Conservation (phyloP, 495 filamentous ascomycete genomes). For the Aspergillus campestris region DNA sequence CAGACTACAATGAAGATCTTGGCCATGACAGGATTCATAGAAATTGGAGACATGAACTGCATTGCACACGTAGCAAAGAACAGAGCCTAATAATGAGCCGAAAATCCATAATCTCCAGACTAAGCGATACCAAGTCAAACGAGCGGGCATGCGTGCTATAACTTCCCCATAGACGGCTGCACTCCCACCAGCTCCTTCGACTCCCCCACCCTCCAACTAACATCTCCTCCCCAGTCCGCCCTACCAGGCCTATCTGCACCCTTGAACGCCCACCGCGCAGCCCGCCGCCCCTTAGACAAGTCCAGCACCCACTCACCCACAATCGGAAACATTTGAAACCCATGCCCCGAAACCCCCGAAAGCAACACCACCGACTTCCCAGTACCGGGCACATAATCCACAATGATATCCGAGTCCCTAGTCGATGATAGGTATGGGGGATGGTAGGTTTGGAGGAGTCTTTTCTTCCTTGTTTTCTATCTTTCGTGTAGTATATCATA, state of each 20-base stretch:
- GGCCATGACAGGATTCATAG: too few species aligned
- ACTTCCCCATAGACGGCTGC: conserved; percentile 15
- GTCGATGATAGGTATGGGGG: too few species aligned
- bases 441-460: too few species aligned
- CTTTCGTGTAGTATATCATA: too few species aligned
- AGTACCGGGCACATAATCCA: conserved; percentile 44
- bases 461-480: too few species aligned
- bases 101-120: too few species aligned
- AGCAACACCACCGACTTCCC: conserved; percentile 34
- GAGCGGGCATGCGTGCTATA: conserved; percentile 9
- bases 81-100: too few species aligned
- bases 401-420: conserved; percentile 46
- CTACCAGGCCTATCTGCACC: conserved; percentile 7
- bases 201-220: conserved; percentile 32
- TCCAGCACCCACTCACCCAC: conserved; percentile 39
- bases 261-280: conserved; percentile 41
- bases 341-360: conserved; percentile 46
- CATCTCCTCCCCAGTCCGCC: conserved; percentile 30
- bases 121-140: too few species aligned
- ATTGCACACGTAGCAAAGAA: too few species aligned
- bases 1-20: too few species aligned
- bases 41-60: too few species aligned
- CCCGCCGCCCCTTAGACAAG: conserved; percentile 27
- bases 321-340: conserved; percentile 51
- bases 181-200: conserved; percentile 26